A percentile compares a stretch with the other conserved stretches of the same genome.
These are phyloP conservation scores for Neofusicoccum ribis DNA, from an alignment of 2,329 filamentous ascomycete species.

Conservation along the genomic window DNA sequence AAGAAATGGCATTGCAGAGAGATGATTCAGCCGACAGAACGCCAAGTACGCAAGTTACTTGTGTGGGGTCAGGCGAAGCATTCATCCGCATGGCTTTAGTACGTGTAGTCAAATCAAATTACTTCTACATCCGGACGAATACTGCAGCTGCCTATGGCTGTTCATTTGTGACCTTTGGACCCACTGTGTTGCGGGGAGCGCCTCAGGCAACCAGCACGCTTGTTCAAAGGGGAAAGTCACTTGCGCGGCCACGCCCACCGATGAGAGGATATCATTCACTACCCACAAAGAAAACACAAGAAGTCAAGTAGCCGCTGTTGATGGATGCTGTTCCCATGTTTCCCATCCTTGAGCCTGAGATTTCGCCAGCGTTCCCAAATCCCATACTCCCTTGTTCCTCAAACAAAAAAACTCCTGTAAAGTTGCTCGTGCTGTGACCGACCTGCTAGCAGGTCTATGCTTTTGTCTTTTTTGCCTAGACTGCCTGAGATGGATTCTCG, in stretches of 20 bases:
- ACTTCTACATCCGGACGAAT: too few species aligned
- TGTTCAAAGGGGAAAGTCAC: not conserved
- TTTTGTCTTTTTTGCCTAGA: not conserved
- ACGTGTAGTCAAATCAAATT: too few species aligned
- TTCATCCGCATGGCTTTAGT: too few species aligned
- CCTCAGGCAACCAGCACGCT: not conserved
- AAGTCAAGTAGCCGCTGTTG: conserved; percentile 11
- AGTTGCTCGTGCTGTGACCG: not conserved
- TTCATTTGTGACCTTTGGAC: too few species aligned
- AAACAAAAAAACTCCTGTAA: conserved; percentile 11
- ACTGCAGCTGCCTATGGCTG: too few species aligned
- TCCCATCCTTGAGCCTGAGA: not conserved
- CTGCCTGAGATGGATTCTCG: conserved; percentile 49
- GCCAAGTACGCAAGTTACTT: too few species aligned
- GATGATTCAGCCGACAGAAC: too few species aligned
- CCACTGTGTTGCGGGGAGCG: not conserved
- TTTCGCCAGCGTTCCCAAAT: conserved; percentile 12
- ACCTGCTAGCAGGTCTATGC: not conserved
- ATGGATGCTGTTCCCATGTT: conserved; percentile 12
- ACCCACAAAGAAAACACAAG: conserved; percentile 11
- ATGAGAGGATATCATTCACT: conserved; percentile 15
- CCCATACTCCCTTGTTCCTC: conserved; percentile 2
- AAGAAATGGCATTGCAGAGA: too few species aligned
- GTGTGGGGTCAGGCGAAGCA: too few species aligned
- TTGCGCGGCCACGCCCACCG: not conserved